phyloP scores from a whole-genome alignment of 371 early-diverging fungal genomes.

The Syncephalastrum contaminatum region DNA sequence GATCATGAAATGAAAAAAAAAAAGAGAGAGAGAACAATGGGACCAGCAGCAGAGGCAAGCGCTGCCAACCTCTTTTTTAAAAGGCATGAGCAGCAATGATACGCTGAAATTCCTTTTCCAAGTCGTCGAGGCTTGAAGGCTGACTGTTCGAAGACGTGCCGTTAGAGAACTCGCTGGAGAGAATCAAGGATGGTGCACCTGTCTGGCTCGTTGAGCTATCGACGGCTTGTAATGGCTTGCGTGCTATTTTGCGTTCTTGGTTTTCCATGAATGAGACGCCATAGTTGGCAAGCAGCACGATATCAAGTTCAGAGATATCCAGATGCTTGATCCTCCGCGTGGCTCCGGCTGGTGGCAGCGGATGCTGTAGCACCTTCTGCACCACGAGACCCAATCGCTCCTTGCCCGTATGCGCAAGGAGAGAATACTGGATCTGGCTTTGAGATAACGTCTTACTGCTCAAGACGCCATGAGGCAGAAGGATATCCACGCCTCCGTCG shows the following conservation, averaged over 20 bases:
- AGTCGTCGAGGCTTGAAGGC: slow-evolving; percentile 37
- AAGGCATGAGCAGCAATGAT: slow-evolving; percentile 32
- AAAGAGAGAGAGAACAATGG: neutral
- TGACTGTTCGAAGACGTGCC: slow-evolving; percentile 3
- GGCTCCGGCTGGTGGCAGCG: neutral
- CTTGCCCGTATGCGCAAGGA: slow-evolving; percentile 13
- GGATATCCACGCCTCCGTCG: slow-evolving; percentile 32
- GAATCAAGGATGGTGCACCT: too few relatives aligned
- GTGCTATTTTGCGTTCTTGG: slow-evolving; percentile 8
- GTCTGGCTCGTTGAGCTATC: too few relatives aligned
- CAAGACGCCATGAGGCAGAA: slow-evolving; percentile 31
- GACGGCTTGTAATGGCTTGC: slow-evolving; percentile 1
- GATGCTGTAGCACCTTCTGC: slow-evolving; percentile 11
- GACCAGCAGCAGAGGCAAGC: neutral
- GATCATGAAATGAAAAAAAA: neutral
- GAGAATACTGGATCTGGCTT: slow-evolving; percentile 32
- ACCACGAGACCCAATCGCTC: slow-evolving; percentile 9
- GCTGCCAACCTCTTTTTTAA: slow-evolving; percentile 7
- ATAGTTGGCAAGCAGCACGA: slow-evolving; percentile 13
- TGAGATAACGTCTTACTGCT: slow-evolving; percentile 24
- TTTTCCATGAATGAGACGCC: slow-evolving; percentile 14
- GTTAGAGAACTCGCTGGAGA: neutral
- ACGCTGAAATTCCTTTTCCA: slow-evolving; percentile 40
- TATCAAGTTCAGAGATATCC: slow-evolving; percentile 18
- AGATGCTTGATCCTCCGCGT: slow-evolving; percentile 4